Conservation (phyloP, 352 stramenopile species). For the Vaucheria bursata region DNA sequence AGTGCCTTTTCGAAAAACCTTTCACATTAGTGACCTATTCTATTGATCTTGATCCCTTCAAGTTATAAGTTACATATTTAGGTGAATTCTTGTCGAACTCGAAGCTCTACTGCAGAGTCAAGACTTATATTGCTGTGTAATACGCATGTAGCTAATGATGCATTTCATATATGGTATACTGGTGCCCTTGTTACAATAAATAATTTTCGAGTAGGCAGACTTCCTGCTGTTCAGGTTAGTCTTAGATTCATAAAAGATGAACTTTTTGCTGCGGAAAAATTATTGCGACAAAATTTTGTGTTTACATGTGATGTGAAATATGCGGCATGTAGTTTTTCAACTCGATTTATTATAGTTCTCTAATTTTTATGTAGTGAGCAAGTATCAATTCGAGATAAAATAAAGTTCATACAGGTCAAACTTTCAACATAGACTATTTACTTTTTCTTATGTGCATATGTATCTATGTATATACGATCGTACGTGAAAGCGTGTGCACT, state of each 20-base stretch:
- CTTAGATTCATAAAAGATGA: not conserved
- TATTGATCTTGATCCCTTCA: not conserved
- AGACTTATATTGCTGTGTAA: not conserved
- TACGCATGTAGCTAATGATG: conserved; percentile 32
- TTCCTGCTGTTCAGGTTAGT: conserved; percentile 6
- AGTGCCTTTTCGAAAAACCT: not conserved
- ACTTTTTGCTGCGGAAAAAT: too few relatives aligned
- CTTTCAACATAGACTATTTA: too few relatives aligned
- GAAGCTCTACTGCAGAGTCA: not conserved
- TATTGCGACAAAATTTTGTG: too few relatives aligned
- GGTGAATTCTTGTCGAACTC: not conserved
- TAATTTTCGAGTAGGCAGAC: conserved; percentile 34
- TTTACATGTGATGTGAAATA: too few relatives aligned
- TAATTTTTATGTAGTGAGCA: too few relatives aligned
- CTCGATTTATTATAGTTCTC: too few relatives aligned
- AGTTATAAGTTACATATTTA: not conserved
- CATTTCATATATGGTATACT: conserved; percentile 43
- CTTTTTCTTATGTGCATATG: too few relatives aligned
- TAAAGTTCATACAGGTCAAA: too few relatives aligned
- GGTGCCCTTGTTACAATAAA: conserved; percentile 46
- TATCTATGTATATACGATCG: too few relatives aligned
- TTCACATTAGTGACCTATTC: not conserved
- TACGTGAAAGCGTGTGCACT: too few relatives aligned
- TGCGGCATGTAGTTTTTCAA: too few relatives aligned
- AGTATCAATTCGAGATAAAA: too few relatives aligned